These are phyloP conservation scores for Microthyrium microscopicum DNA, from an alignment of 2,329 filamentous ascomycete species.

Conservation along the genomic window DNA sequence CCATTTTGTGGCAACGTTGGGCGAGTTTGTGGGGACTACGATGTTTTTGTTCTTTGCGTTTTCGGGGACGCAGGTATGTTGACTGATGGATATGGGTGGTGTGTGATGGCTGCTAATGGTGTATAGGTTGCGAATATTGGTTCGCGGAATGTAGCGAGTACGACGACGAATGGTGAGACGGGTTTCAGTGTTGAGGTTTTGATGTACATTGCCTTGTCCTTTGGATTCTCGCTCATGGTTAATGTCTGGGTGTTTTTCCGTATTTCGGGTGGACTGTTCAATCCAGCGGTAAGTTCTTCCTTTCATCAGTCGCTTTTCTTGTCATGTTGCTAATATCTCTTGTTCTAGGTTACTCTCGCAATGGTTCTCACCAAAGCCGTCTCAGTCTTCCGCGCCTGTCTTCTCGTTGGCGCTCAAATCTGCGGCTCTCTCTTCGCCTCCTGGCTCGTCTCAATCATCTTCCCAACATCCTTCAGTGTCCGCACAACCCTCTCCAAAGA, in stretches of 20 bases:
- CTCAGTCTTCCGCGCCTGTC: slow-evolving; percentile 14
- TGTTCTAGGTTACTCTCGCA: slow-evolving; percentile 18
- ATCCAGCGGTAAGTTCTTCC: slow-evolving; percentile 15
- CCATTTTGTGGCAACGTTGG: slow-evolving; percentile 19
- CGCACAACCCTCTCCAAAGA: slow-evolving; percentile 25
- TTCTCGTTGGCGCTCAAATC: slow-evolving; percentile 20
- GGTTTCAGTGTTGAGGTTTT: slow-evolving; percentile 9
- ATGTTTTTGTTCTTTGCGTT: slow-evolving; percentile 9
- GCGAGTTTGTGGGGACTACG: slow-evolving; percentile 8
- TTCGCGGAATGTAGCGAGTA: not conserved
- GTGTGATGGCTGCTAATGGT: slow-evolving; percentile 1
- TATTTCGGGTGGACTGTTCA: slow-evolving; percentile 11
- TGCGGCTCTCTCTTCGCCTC: slow-evolving; percentile 22
- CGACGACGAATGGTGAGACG: slow-evolving; percentile 9
- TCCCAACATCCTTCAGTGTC: slow-evolving; percentile 28
- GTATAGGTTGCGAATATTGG: slow-evolving; percentile 7
- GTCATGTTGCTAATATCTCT: slow-evolving; percentile 13
- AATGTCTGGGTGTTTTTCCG: slow-evolving; percentile 8
- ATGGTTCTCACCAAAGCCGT: slow-evolving; percentile 22
- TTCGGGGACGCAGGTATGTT: slow-evolving; percentile 17
- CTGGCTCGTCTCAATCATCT: slow-evolving; percentile 25
- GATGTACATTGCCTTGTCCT: slow-evolving; percentile 15
- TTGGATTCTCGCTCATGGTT: slow-evolving; percentile 12
- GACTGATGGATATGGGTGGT: slow-evolving; percentile 7
- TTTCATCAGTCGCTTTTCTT: slow-evolving; percentile 14